These are phyloP conservation scores for Boletus vermiculosoides DNA, from an alignment of 768 basidiomycete genomes.

Conservation along the genomic window DNA sequence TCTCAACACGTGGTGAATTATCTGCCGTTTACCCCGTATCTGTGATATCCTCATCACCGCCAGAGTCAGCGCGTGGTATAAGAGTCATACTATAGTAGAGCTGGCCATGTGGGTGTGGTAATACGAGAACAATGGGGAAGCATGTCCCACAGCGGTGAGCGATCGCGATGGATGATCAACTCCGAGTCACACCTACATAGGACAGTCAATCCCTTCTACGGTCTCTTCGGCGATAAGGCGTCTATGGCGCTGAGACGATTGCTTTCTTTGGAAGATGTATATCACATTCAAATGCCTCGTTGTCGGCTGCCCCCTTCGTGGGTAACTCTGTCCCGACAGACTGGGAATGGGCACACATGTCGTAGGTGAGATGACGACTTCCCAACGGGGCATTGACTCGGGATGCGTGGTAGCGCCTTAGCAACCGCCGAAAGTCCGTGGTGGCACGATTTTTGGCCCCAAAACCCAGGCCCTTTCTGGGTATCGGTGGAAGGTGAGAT, in stretches of 20 bases:
- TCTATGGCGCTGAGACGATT: neutral
- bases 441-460: neutral
- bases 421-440: slow-evolving; percentile 8
- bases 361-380: slow-evolving; percentile 17
- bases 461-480: neutral
- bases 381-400: slow-evolving; percentile 15
- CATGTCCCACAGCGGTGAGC: slow-evolving; percentile 7
- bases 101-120: neutral
- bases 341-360: slow-evolving; percentile 3
- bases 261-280: neutral
- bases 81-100: slow-evolving; percentile 1
- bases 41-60: slow-evolving; percentile 1
- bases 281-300: slow-evolving; percentile 15
- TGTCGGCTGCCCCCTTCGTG: slow-evolving; percentile 9
- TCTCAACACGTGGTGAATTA: slow-evolving; percentile 9
- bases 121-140: slow-evolving; percentile 23
- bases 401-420: neutral
- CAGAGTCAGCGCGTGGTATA: neutral
- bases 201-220: slow-evolving; percentile 16
- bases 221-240: slow-evolving; percentile 21
- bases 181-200: slow-evolving; percentile 1
- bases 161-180: slow-evolving; percentile 10
- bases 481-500: neutral
- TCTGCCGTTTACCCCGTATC: neutral
- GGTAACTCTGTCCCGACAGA: slow-evolving; percentile 16